Conservation (phyloP, 1,284 basidiomycete genomes). For the Cryptococcus sp. region DNA sequence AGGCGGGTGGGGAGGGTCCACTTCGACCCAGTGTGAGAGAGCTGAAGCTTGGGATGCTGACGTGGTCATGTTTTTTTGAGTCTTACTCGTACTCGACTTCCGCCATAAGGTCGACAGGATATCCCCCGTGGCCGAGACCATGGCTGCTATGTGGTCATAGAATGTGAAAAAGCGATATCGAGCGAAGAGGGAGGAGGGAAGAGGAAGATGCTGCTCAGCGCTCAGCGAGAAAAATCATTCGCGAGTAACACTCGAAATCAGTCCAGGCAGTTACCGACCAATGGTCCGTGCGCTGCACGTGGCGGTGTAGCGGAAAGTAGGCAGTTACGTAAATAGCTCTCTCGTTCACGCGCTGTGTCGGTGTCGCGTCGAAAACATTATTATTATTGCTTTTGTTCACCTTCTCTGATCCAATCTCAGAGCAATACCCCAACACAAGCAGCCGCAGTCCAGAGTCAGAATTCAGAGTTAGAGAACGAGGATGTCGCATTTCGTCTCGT, state of each 20-base stretch:
- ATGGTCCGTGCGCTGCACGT: too few relatives aligned
- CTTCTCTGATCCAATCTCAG: not conserved
- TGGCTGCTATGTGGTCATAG: not conserved
- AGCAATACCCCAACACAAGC: not conserved
- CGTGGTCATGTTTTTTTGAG: not conserved
- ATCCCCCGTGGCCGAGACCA: not conserved
- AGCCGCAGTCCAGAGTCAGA: not conserved
- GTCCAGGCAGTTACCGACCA: too few relatives aligned
- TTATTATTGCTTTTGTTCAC: not conserved
- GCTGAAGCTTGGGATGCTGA: not conserved
- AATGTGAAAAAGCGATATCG: not conserved
- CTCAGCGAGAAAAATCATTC: too few relatives aligned
- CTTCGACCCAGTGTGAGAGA: constrained; percentile 1
- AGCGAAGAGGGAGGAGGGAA: not conserved
- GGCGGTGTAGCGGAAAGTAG: too few relatives aligned
- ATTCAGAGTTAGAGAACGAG: not conserved
- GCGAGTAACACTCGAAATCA: too few relatives aligned
- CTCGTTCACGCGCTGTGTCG: not conserved
- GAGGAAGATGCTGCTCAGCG: too few relatives aligned
- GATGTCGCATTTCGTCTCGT: constrained; percentile 16
- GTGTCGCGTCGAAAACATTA: not conserved
- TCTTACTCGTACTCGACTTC: not conserved
- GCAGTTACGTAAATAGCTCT: not conserved
- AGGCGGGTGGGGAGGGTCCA: not conserved
- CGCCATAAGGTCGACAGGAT: not conserved